Evolutionary conservation across 116 monocot species (phyloP), one percentile per base, ranked within the genome.

Genomic region (Dioscorea cayenensis): DNA sequence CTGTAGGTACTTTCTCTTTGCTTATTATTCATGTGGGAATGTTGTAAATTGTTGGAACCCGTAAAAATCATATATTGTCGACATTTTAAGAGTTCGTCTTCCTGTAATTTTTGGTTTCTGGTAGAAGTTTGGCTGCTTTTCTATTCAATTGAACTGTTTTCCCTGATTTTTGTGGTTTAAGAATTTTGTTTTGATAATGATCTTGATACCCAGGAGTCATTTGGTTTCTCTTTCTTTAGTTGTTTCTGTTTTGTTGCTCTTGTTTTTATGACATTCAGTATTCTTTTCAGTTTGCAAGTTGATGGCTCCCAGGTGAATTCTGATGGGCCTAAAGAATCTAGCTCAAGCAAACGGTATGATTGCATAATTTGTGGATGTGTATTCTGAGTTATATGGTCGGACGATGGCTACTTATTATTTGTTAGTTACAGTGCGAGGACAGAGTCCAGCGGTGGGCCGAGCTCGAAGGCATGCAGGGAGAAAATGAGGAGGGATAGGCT

Each of bases 391-490:
- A 43, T 10, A 43, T 10, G 43, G 43, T 8, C 6, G 43, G 43
- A 0, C 43, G 1, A 43, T 43, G 43, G 7, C 43, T 43, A 60
- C 51, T 63, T 51, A 67, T 7, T 17, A 65, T 69, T 61, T 70
- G 29, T 73, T 28, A 51, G 67, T 72, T 77, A 70, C 79, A 97
- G 97, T 85, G 79, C 49, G 14, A 90, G 84, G 69, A 67, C 82
- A 65, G 97, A 93, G 76, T 76, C 89, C 7, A 67, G 70, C 63
- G 59, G 78, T 67, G 68, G 51, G 35, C 84, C 90, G 16, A 78
- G 82, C 60, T 85, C 96, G 20, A 96, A 97, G 83, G 97, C 97
- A 65, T 97, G 90, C 51, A 82, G 93, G 72, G 97, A 97, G 77
- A 96, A 97, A 76, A 77, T 93, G 82, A 88, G 97, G 76, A 86